Evolutionary conservation across 2,329 filamentous ascomycete genomes (phyloP), one percentile per base, ranked within the genome.

Genomic region (Coniella vitis): DNA sequence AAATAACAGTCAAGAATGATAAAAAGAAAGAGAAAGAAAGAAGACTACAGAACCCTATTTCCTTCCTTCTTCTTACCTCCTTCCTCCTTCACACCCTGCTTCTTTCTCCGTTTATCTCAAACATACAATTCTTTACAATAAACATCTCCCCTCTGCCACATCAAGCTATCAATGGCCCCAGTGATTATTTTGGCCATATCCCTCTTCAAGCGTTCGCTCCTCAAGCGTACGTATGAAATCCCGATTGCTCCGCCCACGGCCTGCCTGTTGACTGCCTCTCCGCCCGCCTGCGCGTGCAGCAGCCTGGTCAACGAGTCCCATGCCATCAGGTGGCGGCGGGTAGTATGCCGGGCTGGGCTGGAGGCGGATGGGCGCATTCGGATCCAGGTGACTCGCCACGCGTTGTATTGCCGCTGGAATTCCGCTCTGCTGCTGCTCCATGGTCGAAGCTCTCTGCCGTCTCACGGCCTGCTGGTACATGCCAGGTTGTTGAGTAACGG

Each of bases 321-420:
- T 83, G 9, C 89, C 87, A 56, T 97, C 91, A 7, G 86, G 83
- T 2, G 91, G 87, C 17, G 93, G 93, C 10, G 93, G 93, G 60
- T 97, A 98, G 67, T 98, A 98, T 2, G 93, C 93, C 4, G 93
- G 93, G 58, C 90, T 96, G 2, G 93, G 93, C 63, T 98, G 93
- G 49, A 97, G 69, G 43, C 93, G 81, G 60, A 98, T 97, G 0
- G 93, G 93, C 52, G 90, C 87, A 59, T 83, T 97, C 2, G 93
- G 93, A 62, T 98, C 93, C 38, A 98, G 78, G 66, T 97, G 91
- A 63, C 90, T 95, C 37, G 93, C 93, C 19, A 98, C 93, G 58
- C 93, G 79, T 67, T 98, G 93, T 51, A 98, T 88, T 3, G 90
- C 84, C 13, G 87, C 84, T 4, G 93, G 93, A 51, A 98, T 95